Percentiles rank a stretch among this genome's conserved stretches.
Conservation (phyloP, 805 yeast species). For the Zygosaccharomyces rouxii region DNA sequence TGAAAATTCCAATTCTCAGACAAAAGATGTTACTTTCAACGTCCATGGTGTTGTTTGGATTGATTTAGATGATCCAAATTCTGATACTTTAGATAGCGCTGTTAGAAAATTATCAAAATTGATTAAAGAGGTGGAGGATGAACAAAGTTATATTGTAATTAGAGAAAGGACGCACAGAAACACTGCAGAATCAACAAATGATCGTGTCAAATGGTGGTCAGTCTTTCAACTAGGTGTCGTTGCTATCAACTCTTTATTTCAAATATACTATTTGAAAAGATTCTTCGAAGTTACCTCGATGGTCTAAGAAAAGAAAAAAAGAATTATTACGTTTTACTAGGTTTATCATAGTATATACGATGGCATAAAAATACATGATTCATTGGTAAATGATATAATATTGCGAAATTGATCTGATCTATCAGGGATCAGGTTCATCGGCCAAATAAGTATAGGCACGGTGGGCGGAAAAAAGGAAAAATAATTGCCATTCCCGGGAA, state of each 20-base stretch:
- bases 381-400: neutral
- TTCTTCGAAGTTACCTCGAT: conserved; percentile 93
- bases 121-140: conserved; percentile 84
- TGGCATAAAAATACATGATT: neutral
- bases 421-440: too few relatives aligned
- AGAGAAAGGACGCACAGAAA: conserved; percentile 97
- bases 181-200: conserved; percentile 95
- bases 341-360: conserved; percentile 1
- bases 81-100: conserved; percentile 78
- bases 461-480: conserved; percentile 2
- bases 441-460: too few relatives aligned
- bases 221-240: conserved; percentile 85
- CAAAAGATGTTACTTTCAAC: conserved; percentile 91
- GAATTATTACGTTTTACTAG: neutral
- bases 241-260: conserved; percentile 82
- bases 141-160: conserved; percentile 84
- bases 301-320: conserved; percentile 36
- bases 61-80: conserved; percentile 69
- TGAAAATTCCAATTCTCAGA: conserved; percentile 64
- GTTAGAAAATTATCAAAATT: conserved; percentile 69
- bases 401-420: neutral
- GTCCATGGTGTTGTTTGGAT: conserved; percentile 89
- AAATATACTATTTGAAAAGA: conserved; percentile 87
- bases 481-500: conserved; percentile 39
- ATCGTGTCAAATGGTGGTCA: conserved; percentile 98